Evolutionary conservation across 805 yeast species (phyloP), one percentile per base, ranked within the genome.

Genomic region (Candida ovalis): DNA sequence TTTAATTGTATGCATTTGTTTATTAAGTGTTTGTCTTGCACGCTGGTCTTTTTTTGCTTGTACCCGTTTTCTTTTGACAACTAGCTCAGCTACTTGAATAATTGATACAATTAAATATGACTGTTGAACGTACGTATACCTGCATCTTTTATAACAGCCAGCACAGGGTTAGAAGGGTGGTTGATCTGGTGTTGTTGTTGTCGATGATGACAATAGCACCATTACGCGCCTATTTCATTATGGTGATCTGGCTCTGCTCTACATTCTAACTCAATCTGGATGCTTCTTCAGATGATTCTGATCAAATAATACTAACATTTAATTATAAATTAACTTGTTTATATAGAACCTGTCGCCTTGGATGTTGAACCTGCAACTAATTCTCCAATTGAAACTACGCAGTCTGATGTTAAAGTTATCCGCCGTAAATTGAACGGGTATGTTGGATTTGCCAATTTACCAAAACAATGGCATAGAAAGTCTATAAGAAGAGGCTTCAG

Each of bases 401-500:
- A 36, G 22, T 55, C 47, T 10, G 80, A 76, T 35, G 70, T 79
- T 52, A 84, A 85, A 59, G 74, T 89, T 52, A 80, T 88, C 60
- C 83, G 85, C 58, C 84, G 96, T 59, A 89, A 89, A 65, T 80
- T 92, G 59, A 87, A 84, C 58, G 92, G 96, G 3, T 91, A 86
- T 65, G 99, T 94, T 48, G 99, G 99, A 5, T 94, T 94, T 71
- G 96, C 97, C 57, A 94, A 91, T 71, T 77, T 94, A 63, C 99
- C 99, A 50, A 94, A 91, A 65, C 99, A 94, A 74, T 94, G 97
- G 97, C 98, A 94, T 72, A 83, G 96, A 71, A 89, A 87, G 69
- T 85, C 96, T 2, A 81, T 89, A 52, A 84, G 86, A 68, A 80
- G 88, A 63, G 99, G 99, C 13, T 94, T 94, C 76, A 80, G 76